Conservation (phyloP, 305 asterid genomes). For the Fraxinus greggii region DNA sequence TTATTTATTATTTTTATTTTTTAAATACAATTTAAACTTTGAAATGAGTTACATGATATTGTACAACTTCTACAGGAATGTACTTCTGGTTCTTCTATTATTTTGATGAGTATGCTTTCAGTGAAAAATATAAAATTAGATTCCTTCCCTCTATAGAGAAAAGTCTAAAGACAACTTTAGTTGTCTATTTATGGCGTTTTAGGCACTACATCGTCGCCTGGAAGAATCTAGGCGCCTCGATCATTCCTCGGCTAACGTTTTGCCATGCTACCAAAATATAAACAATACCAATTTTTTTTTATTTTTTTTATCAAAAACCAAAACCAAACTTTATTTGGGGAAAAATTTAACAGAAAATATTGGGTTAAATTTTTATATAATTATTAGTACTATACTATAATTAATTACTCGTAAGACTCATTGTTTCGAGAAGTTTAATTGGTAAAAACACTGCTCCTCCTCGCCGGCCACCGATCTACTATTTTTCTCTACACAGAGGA, state of each 20-base stretch:
- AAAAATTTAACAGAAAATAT: not conserved
- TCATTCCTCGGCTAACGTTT: too few species aligned
- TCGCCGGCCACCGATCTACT: conserved; percentile 19
- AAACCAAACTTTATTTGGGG: not conserved
- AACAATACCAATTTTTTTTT: not conserved
- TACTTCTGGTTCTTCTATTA: conserved; percentile 68
- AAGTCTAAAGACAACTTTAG: not conserved
- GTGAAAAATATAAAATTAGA: not conserved
- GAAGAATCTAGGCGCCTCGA: not conserved
- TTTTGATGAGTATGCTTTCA: conserved; percentile 77
- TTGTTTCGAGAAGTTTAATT: not conserved
- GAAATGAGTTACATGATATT: conserved; percentile 94
- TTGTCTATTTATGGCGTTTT: not conserved
- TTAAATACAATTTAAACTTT: too few species aligned
- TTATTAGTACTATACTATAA: not conserved
- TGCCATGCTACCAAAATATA: not conserved
- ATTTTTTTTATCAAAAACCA: too few species aligned
- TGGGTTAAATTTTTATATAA: not conserved
- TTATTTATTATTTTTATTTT: too few species aligned
- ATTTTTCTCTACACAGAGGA: conserved; percentile 5
- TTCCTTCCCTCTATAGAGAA: not conserved
- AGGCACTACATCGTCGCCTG: not conserved
- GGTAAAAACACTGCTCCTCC: not conserved
- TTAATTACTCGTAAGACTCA: not conserved
- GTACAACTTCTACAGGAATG: conserved; percentile 93